Evolutionary conservation across 2,329 filamentous ascomycete genomes (phyloP).

Genomic region (Venturia effusa): DNA sequence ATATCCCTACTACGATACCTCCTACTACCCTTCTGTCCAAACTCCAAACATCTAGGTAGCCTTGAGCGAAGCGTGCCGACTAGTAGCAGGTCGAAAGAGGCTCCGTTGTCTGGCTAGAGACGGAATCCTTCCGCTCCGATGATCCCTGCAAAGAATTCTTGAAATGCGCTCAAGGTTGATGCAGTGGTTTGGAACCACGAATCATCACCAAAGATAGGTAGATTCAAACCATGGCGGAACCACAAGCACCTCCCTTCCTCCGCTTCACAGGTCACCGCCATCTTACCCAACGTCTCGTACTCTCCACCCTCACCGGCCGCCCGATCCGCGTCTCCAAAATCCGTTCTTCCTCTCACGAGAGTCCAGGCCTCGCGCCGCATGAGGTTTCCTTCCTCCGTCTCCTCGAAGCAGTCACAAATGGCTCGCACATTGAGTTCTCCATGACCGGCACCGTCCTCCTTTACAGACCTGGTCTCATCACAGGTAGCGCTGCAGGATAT

Average conservation of each 20-base stretch:
- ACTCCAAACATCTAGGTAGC: too few relatives aligned
- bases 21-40: too few relatives aligned
- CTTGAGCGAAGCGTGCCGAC: too few relatives aligned
- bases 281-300: conserved; percentile 72
- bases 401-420: conserved; percentile 90
- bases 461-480: conserved; percentile 87
- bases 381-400: conserved; percentile 94
- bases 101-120: too few relatives aligned
- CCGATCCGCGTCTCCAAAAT: conserved; percentile 91
- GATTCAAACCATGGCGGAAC: conserved; percentile 9
- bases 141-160: not conserved
- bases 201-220: not conserved
- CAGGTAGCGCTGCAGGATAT: conserved; percentile 66
- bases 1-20: too few relatives aligned
- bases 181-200: too few relatives aligned
- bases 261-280: conserved; percentile 77
- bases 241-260: conserved; percentile 37
- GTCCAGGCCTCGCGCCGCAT: conserved; percentile 80
- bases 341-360: conserved; percentile 72
- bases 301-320: conserved; percentile 82
- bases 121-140: not conserved
- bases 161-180: not conserved
- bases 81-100: too few relatives aligned
- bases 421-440: conserved; percentile 87
- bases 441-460: conserved; percentile 90